A percentile compares a stretch with the other conserved stretches of the same genome.
phyloP scores from a whole-genome alignment of 2,329 filamentous ascomycete genomes.

The Fusarium sarcochroum region DNA sequence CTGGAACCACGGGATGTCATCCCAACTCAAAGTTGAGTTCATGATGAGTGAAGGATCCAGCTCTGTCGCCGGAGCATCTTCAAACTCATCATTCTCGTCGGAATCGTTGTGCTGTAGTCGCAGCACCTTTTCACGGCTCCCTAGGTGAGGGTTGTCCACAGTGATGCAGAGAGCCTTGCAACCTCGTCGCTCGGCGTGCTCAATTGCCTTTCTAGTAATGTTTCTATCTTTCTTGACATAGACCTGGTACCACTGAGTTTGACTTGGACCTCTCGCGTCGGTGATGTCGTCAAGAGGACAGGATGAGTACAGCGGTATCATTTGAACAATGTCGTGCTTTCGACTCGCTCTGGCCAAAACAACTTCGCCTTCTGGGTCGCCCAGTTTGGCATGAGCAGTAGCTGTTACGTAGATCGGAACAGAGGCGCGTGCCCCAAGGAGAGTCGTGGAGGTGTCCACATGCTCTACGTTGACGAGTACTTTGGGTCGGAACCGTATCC shows the following conservation, averaged over 20 bases:
- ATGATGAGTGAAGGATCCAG: slow-evolving; percentile 31
- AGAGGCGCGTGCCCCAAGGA: slow-evolving; percentile 6
- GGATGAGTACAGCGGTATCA: slow-evolving; percentile 33
- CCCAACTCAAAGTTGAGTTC: slow-evolving; percentile 89
- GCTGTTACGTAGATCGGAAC: slow-evolving; percentile 28
- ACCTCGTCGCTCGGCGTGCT: slow-evolving; percentile 16
- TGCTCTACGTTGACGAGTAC: slow-evolving; percentile 28
- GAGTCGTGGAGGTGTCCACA: slow-evolving; percentile 21
- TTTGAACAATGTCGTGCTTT: slow-evolving; percentile 22
- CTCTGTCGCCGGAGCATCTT: slow-evolving; percentile 27
- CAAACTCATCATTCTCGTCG: background rate
- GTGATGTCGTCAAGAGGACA: slow-evolving; percentile 4
- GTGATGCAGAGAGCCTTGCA: slow-evolving; percentile 32
- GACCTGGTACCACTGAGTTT: slow-evolving; percentile 28
- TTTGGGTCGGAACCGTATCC: slow-evolving; percentile 17
- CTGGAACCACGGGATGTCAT: slow-evolving; percentile 92
- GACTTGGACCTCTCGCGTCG: background rate
- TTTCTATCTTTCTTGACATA: slow-evolving; percentile 31
- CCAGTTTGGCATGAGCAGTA: slow-evolving; percentile 27
- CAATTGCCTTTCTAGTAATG: slow-evolving; percentile 9
- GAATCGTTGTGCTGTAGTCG: slow-evolving; percentile 3
- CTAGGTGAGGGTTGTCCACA: slow-evolving; percentile 27
- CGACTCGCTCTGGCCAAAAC: slow-evolving; percentile 17
- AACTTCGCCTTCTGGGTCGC: slow-evolving; percentile 21
- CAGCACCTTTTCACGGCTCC: slow-evolving; percentile 27